phyloP scores from a whole-genome alignment of 768 basidiomycete genomes.

The Boletus eberwhitei region DNA sequence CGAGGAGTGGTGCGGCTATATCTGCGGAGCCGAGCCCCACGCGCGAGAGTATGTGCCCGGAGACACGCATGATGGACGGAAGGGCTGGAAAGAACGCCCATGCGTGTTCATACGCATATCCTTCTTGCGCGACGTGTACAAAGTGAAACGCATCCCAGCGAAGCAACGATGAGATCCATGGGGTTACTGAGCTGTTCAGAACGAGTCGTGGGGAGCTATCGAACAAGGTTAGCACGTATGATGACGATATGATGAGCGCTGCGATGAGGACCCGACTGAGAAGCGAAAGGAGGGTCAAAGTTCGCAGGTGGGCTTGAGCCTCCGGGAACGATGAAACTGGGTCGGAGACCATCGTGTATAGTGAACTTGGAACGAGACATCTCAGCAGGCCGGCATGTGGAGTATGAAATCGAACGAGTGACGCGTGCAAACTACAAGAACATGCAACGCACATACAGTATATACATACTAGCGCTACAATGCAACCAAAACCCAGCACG shows the following conservation, averaged over 20 bases:
- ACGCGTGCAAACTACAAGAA: not conserved
- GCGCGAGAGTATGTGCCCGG: constrained; percentile 22
- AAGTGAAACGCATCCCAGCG: constrained; percentile 94
- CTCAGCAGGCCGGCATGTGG: not conserved
- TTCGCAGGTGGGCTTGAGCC: constrained; percentile 15
- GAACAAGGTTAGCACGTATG: constrained; percentile 22
- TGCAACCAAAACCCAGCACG: not conserved
- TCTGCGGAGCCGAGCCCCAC: not conserved
- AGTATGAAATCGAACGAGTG: not conserved
- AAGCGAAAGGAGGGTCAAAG: constrained; percentile 22
- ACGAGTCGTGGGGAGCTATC: constrained; percentile 28
- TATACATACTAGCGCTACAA: not conserved
- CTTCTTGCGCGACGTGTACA: constrained; percentile 55
- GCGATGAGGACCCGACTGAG: constrained; percentile 21
- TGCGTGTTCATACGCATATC: constrained; percentile 69
- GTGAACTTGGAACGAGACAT: not conserved
- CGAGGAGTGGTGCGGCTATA: constrained; percentile 32
- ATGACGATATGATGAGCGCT: constrained; percentile 16
- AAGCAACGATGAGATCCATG: constrained; percentile 39
- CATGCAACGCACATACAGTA: not conserved
- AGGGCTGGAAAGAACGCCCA: constrained; percentile 85
- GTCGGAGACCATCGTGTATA: not conserved
- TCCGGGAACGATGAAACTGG: not conserved
- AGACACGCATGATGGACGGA: constrained; percentile 49
- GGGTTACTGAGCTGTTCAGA: constrained; percentile 5